A percentile compares a stretch with the other conserved stretches of the same genome.
These are phyloP conservation scores for Plantago ovata DNA, from an alignment of 257 asterid genomes.

Conservation along the genomic window DNA sequence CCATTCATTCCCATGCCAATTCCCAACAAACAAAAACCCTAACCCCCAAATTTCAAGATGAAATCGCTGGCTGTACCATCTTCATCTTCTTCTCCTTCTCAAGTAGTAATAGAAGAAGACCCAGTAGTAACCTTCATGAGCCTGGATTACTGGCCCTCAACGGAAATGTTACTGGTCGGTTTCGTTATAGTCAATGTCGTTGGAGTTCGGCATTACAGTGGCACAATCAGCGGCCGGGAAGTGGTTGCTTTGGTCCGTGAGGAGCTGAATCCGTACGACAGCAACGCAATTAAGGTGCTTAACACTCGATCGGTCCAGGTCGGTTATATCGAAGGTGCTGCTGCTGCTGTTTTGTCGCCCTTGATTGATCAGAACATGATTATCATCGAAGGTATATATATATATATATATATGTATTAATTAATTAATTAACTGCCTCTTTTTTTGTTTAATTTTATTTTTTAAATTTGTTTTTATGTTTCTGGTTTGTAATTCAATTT, in stretches of 20 bases:
- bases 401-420: too few relatives aligned
- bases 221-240: conserved; percentile 38
- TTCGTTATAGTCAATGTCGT: conserved; percentile 39
- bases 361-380: conserved; percentile 35
- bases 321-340: conserved; percentile 39
- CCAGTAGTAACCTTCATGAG: conserved; percentile 32
- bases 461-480: neutral
- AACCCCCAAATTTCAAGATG: neutral
- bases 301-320: conserved; percentile 38
- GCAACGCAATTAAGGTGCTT: conserved; percentile 41
- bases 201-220: conserved; percentile 34
- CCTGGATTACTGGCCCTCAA: conserved; percentile 28
- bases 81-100: too few relatives aligned
- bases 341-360: conserved; percentile 41
- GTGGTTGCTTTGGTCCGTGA: conserved; percentile 45
- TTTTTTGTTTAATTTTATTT: too few relatives aligned
- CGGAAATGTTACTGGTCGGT: conserved; percentile 35
- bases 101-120: conserved; percentile 20
- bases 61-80: too few relatives aligned
- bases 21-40: neutral
- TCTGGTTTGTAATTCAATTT: neutral
- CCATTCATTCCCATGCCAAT: neutral
- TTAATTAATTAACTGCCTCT: neutral
- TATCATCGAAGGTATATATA: conserved; percentile 41
- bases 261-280: conserved; percentile 31